Percentiles rank a stretch among this genome's conserved stretches.
These are phyloP conservation scores for Leptosphaerulina australis DNA, from an alignment of 2,329 filamentous ascomycete species.

Conservation along the genomic window DNA sequence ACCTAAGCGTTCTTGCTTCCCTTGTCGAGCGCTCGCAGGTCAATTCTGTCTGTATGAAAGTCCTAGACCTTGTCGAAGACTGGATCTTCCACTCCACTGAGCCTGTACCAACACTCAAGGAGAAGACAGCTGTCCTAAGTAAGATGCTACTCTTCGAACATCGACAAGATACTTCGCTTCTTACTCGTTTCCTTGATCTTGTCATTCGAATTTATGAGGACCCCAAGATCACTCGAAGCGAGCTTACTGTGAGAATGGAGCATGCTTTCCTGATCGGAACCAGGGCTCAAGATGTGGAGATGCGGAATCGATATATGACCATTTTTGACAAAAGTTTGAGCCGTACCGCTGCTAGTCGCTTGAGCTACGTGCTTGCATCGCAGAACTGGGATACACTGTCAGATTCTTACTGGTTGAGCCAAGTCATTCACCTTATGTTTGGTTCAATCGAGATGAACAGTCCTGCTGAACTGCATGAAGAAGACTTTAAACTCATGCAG, in stretches of 20 bases:
- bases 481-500: slow-evolving; percentile 82
- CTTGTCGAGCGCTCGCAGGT: slow-evolving; percentile 95
- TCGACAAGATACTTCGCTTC: slow-evolving; percentile 78
- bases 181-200: slow-evolving; percentile 91
- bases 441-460: slow-evolving; percentile 86
- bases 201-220: slow-evolving; percentile 99
- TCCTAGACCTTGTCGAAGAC: slow-evolving; percentile 87
- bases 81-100: slow-evolving; percentile 98
- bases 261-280: slow-evolving; percentile 97
- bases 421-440: slow-evolving; percentile 90
- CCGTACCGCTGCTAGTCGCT: slow-evolving; percentile 84
- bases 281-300: slow-evolving; percentile 88
- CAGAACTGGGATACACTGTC: slow-evolving; percentile 97
- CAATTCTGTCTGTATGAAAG: slow-evolving; percentile 85
- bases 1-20: slow-evolving; percentile 91
- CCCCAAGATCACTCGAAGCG: slow-evolving; percentile 90
- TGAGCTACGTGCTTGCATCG: slow-evolving; percentile 85
- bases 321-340: slow-evolving; percentile 96
- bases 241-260: slow-evolving; percentile 95
- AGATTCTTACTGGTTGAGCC: slow-evolving; percentile 95
- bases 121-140: slow-evolving; percentile 97
- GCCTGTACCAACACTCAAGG: slow-evolving; percentile 95
- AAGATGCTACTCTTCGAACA: slow-evolving; percentile 98
- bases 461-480: slow-evolving; percentile 76
- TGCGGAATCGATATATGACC: slow-evolving; percentile 94